phyloP scores from a whole-genome alignment of 768 basidiomycete species.

The Termitomyces bulborhizus region DNA sequence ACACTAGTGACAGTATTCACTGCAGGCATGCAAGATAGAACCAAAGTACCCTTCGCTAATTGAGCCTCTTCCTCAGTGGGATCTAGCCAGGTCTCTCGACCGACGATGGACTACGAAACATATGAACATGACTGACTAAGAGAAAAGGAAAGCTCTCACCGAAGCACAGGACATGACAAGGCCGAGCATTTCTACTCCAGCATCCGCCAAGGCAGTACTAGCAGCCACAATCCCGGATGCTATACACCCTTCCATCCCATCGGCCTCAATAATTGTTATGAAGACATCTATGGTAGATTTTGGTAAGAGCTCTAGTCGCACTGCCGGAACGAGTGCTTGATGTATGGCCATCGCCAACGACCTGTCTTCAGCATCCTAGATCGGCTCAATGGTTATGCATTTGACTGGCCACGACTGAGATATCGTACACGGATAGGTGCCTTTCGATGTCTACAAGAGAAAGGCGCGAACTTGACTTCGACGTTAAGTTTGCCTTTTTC shows the following conservation, averaged over 20 bases:
- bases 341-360: conserved; percentile 78
- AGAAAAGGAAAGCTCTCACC: conserved; percentile 34
- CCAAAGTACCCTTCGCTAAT: conserved; percentile 57
- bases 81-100: conserved; percentile 67
- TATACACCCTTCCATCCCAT: conserved; percentile 86
- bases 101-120: conserved; percentile 44
- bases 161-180: conserved; percentile 81
- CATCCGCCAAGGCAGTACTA: conserved; percentile 86
- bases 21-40: conserved; percentile 84
- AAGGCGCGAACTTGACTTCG: conserved; percentile 96
- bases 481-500: conserved; percentile 89
- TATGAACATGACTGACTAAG: conserved; percentile 1
- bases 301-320: conserved; percentile 86
- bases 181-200: conserved; percentile 88
- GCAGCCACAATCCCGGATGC: conserved; percentile 83
- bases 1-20: conserved; percentile 75
- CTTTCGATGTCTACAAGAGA: conserved; percentile 71
- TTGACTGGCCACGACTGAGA: conserved; percentile 2
- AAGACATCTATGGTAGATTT: conserved; percentile 93
- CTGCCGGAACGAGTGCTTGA: conserved; percentile 77
- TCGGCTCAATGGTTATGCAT: conserved; percentile 15
- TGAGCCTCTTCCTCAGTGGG: conserved; percentile 67
- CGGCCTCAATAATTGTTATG: conserved; percentile 85
- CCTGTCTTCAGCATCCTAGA: conserved; percentile 90
- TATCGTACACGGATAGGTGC: conserved; percentile 78